Conservation (phyloP, 805 yeast species). For the Cyberlindnera veronae region DNA sequence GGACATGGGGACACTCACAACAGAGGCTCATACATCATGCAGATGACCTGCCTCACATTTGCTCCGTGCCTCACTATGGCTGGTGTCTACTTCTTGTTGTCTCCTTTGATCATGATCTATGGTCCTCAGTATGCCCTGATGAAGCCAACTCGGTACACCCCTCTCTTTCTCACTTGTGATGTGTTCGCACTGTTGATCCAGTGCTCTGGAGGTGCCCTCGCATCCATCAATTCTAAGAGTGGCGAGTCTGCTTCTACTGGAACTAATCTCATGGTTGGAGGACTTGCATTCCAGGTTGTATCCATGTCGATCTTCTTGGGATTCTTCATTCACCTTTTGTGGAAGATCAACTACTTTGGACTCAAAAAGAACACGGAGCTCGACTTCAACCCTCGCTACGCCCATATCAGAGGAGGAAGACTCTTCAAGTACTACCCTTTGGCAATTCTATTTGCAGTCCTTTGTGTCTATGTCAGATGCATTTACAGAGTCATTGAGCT, state of each 20-base stretch:
- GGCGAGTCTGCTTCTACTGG: conserved; percentile 40
- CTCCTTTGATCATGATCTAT: conserved; percentile 60
- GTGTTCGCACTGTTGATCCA: conserved; percentile 61
- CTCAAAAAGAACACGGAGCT: conserved; percentile 23
- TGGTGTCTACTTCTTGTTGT: conserved; percentile 71
- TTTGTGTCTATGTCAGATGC: conserved; percentile 61
- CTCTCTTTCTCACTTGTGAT: conserved; percentile 65
- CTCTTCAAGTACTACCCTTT: conserved; percentile 42
- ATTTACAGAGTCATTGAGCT: conserved; percentile 71
- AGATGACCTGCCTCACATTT: conserved; percentile 64
- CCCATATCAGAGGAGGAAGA: conserved; percentile 32
- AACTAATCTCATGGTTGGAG: conserved; percentile 71
- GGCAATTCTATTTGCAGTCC: conserved; percentile 44
- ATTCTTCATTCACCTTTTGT: too few relatives aligned
- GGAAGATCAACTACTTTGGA: conserved; percentile 35
- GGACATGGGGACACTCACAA: conserved; percentile 37
- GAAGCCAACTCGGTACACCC: conserved; percentile 58
- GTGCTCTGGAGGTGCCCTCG: conserved; percentile 74
- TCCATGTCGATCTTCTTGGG: conserved; percentile 60
- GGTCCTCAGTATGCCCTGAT: conserved; percentile 50
- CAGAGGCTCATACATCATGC: conserved; percentile 44
- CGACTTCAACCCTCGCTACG: conserved; percentile 36
- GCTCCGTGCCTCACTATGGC: conserved; percentile 87
- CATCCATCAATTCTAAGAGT: conserved; percentile 29
- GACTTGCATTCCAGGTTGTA: conserved; percentile 71